A percentile compares a stretch with the other conserved stretches of the same genome.
Conservation (phyloP, 1,284 basidiomycete species). For the Cryptococcus floricola region DNA sequence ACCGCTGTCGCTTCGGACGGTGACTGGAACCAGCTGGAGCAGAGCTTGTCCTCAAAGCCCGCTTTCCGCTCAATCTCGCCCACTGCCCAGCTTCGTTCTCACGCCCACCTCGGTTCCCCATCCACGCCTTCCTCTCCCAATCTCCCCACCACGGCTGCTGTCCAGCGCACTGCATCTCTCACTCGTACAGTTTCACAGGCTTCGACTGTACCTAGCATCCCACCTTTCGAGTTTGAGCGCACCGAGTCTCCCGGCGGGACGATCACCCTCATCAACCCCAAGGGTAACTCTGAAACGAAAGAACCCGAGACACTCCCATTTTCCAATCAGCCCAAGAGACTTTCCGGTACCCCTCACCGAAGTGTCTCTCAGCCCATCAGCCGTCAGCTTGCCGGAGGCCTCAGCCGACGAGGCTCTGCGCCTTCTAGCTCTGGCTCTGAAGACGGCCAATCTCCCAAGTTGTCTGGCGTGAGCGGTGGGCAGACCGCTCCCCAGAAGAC, state of each 20-base stretch:
- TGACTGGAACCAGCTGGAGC: slow-evolving; percentile 38
- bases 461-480: too few species aligned
- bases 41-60: slow-evolving; percentile 30
- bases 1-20: slow-evolving; percentile 8
- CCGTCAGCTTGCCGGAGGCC: slow-evolving; percentile 17
- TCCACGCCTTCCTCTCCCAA: background rate
- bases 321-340: background rate
- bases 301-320: slow-evolving; percentile 20
- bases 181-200: slow-evolving; percentile 3
- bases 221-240: slow-evolving; percentile 53
- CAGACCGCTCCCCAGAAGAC: too few species aligned
- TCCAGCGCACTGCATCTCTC: background rate
- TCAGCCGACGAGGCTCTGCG: slow-evolving; percentile 18
- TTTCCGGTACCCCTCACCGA: slow-evolving; percentile 6
- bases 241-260: slow-evolving; percentile 58
- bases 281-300: slow-evolving; percentile 9
- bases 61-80: slow-evolving; percentile 45
- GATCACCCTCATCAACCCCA: slow-evolving; percentile 20
- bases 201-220: slow-evolving; percentile 21
- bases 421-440: slow-evolving; percentile 2
- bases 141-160: background rate
- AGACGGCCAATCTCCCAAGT: background rate
- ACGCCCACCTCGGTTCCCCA: slow-evolving; percentile 18
- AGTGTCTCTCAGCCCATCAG: slow-evolving; percentile 22
- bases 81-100: slow-evolving; percentile 35